Base-by-base conservation (phyloP, 2,329 filamentous ascomycete species). In the Sporothrix euskadiensis region DNA sequence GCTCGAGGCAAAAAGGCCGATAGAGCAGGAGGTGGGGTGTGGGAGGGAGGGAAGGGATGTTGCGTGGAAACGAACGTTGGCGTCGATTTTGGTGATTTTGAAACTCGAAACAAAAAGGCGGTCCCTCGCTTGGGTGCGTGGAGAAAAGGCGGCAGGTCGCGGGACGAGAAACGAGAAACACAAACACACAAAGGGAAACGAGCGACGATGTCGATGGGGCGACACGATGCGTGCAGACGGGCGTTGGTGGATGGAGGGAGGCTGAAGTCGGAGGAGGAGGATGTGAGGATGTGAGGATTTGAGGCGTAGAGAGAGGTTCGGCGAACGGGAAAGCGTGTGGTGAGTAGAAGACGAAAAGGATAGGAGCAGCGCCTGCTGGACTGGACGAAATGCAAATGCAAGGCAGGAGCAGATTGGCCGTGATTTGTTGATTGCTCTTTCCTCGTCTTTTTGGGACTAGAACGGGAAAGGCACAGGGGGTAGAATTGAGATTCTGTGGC, bases 401-500 rank as follows among this genome's bases (percentile, higher is more conserved):
- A 49, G 41, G 35, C 47, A 52, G n/a, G 39, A 63, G 32, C 39
- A 69, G 54, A 59, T 70, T 69, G 69, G 72, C 39, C 52, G 73
- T 69, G 71, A 71, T 75, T 73, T 73, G 69, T 75, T 71, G 72
- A 72, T 72, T 52, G 74, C 70, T 52, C 71, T 44, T 71, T 66
- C 66, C 47, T 49, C 16, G 26, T 22, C 65, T 54, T 26, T 54
- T 65, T 49, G 57, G 72, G 66, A 66, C 72, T 73, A 71, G 72
- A 68, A 61, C 47, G 72, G 59, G 9, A 44, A 49, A 69, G 65
- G 59, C 41, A 54, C 12, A 8, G 65, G 19, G 65, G 63, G 6
- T 12, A 22, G 57, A 61, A 61, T 39, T 69, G 65, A 30, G 66
- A 71, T 57, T 70, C 68, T 26, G 22, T 68, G 63, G 63, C 63